These are phyloP conservation scores for Chlamydomonas schloesseri DNA, from an alignment of 139 green algal species.

Conservation along the genomic window DNA sequence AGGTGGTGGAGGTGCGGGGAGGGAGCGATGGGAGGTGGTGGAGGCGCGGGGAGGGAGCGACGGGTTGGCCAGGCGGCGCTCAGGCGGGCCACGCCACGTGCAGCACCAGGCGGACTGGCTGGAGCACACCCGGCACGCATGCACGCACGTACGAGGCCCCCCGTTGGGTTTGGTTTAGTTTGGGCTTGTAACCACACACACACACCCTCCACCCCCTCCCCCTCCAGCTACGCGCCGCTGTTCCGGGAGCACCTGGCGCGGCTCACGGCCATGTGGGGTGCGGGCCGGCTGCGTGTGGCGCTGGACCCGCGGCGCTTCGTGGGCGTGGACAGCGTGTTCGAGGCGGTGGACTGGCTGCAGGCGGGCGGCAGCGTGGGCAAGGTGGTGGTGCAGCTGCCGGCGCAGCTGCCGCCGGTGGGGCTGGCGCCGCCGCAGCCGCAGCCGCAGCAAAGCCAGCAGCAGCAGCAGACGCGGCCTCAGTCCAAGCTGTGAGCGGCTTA, in stretches of 20 bases:
- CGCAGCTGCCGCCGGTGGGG: constrained; percentile 37
- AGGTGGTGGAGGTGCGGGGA: too few species aligned
- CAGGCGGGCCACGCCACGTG: too few species aligned
- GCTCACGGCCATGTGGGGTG: constrained; percentile 49
- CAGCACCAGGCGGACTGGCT: too few species aligned
- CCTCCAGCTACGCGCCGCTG: constrained; percentile 12
- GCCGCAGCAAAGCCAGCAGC: neutral
- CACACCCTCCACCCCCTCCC: neutral
- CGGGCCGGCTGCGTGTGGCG: constrained; percentile 62
- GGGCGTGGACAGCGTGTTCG: constrained; percentile 71
- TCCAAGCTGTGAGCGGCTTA: neutral
- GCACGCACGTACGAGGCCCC: too few species aligned
- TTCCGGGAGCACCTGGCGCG: constrained; percentile 62
- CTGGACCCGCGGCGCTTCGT: constrained; percentile 61
- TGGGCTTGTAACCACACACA: too few species aligned
- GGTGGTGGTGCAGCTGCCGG: constrained; percentile 72
- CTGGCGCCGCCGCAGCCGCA: neutral
- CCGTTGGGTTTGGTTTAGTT: too few species aligned
- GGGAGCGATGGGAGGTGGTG: too few species aligned
- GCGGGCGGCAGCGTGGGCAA: constrained; percentile 83
- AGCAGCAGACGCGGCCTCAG: neutral
- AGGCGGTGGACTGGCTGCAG: constrained; percentile 83
- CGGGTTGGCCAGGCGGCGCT: too few species aligned
- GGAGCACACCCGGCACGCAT: too few species aligned
- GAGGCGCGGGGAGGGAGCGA: too few species aligned